Evolutionary conservation across 257 asterid genomes (phyloP), one percentile per base, ranked within the genome.

Genomic region (Solanum sejunctum): DNA sequence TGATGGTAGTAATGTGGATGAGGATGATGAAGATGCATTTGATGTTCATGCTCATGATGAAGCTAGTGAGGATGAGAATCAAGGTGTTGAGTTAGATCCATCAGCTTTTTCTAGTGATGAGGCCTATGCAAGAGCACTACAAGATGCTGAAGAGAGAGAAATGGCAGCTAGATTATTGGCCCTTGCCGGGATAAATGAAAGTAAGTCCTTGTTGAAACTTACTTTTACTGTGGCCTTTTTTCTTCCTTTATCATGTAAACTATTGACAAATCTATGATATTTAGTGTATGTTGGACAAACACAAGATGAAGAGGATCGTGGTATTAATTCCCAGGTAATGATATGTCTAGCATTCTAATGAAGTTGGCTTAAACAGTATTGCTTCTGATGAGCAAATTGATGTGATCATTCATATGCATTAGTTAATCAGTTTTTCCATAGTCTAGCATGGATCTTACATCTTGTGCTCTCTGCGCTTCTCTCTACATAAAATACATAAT

Each of bases 81-180:
- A 81, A 83, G 88, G 85, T 86, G 87, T 87, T 84, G 97, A 89
- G 85, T 88, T 95, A 87, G 99, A 96, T 85, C 98, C 98, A 45
- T 89, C 98, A 64, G 93, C 94, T 79, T 95, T 89, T 92, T 85
- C 99, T 21, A 92, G 94, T 87, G 99, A 96, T 82, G 99, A 95
- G 91, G 97, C 97, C 72, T 96, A 90, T 91, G 99, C 99, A 79
- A 93, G 98, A 91, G 98, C 98, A 83, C 88, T 96, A 78, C 99
- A 96, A 88, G 98, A 92, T 87, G 97, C 95, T 12, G 98, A 95
- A 89, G 98, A 95, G 77, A 92, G 93, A 88, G 97, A 92, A 72
- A 90, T 96, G 98, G 97, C 98, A 5, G 92, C 98, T 79, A 93
- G 98, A 85, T 86, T 96, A 95, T 84, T 96, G 85, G 94, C 98